A percentile compares a stretch with the other conserved stretches of the same genome.
Conservation (phyloP, 2,329 filamentous ascomycete genomes). For the Talaromyces pinophilus region DNA sequence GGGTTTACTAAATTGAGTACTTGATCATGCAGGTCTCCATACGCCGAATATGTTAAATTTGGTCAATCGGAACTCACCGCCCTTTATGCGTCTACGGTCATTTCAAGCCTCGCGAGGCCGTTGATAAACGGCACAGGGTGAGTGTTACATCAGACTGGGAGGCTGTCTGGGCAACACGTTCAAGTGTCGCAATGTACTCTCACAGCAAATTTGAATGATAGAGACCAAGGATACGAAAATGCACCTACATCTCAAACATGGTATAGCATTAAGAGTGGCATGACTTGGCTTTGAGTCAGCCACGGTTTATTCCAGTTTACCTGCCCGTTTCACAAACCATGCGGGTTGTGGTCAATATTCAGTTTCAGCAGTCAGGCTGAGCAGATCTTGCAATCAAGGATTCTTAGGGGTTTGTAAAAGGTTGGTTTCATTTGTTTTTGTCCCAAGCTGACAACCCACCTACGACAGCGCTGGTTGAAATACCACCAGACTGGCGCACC, state of each 20-base stretch:
- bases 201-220: neutral
- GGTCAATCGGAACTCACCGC: conserved; percentile 19
- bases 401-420: neutral
- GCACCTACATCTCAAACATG: neutral
- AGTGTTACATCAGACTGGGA: conserved; percentile 1
- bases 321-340: neutral
- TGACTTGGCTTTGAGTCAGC: neutral
- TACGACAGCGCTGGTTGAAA: neutral
- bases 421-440: neutral
- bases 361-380: neutral
- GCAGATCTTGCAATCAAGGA: neutral
- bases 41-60: conserved; percentile 14
- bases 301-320: neutral
- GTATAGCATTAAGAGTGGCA: neutral
- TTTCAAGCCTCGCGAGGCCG: conserved; percentile 1
- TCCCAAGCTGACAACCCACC: neutral
- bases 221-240: neutral
- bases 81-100: conserved; percentile 15
- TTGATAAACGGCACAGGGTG: neutral
- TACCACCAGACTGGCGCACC: conserved; percentile 24
- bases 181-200: neutral
- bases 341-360: neutral
- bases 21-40: conserved; percentile 22
- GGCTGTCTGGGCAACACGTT: neutral
- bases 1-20: conserved; percentile 18